A percentile compares a stretch with the other conserved stretches of the same genome.
These are phyloP conservation scores for Aspergillus ellipticus DNA, from an alignment of 495 filamentous ascomycete species.

Conservation along the genomic window DNA sequence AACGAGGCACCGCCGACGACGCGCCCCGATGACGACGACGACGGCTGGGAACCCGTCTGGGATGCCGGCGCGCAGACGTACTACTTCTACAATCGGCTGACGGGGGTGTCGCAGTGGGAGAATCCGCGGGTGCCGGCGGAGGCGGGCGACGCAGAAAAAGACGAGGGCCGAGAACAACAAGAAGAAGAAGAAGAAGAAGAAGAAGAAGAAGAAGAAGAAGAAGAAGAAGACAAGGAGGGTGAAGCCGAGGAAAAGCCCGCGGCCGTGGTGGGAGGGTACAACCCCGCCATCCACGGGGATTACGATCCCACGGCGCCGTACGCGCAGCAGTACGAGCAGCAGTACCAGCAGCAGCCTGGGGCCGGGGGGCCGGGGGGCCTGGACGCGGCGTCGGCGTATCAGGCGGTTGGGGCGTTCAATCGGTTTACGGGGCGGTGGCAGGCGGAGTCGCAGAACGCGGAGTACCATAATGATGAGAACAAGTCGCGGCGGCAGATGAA, in stretches of 20 bases:
- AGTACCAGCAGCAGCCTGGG: conserved; percentile 19
- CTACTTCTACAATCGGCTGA: conserved; percentile 90
- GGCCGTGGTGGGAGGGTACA: conserved; percentile 67
- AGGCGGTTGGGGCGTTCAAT: conserved; percentile 75
- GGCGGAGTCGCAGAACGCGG: conserved; percentile 55
- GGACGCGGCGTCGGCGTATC: conserved; percentile 51
- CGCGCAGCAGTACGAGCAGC: conserved; percentile 55
- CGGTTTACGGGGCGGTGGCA: conserved; percentile 90
- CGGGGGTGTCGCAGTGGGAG: conserved; percentile 74
- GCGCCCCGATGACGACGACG: no score
- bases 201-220: neutral
- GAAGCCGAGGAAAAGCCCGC: neutral
- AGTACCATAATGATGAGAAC: conserved; percentile 81
- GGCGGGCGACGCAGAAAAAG: conserved; percentile 5
- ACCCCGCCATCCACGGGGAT: conserved; percentile 90
- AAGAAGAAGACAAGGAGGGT: neutral
- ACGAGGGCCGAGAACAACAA: neutral
- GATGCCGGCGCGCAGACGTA: conserved; percentile 65
- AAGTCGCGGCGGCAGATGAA: conserved; percentile 87
- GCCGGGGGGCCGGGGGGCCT: conserved; percentile 25
- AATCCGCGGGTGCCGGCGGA: conserved; percentile 71
- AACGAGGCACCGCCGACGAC: conserved; percentile 52
- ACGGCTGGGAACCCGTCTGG: conserved; percentile 89
- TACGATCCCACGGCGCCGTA: conserved; percentile 95
- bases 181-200: neutral